Percentiles rank a stretch among this genome's conserved stretches.
These are phyloP conservation scores for Penicillium maclennaniae DNA, from an alignment of 495 filamentous ascomycete species.

Conservation along the genomic window DNA sequence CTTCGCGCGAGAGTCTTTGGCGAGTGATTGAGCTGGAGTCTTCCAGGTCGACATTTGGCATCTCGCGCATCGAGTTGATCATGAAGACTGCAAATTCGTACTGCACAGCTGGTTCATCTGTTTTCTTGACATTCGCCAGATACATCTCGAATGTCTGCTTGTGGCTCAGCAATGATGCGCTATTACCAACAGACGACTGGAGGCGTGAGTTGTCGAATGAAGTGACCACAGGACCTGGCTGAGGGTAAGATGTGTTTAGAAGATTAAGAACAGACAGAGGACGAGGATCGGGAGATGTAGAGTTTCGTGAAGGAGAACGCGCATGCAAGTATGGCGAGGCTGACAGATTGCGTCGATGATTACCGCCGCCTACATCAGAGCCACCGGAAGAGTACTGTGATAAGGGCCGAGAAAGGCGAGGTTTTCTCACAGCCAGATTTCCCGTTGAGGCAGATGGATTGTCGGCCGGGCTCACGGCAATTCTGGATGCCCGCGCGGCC, in stretches of 20 bases:
- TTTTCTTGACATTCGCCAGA: constrained; percentile 91
- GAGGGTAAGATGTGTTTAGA: constrained; percentile 82
- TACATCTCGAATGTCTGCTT: constrained; percentile 97
- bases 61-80: constrained; percentile 76
- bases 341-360: constrained; percentile 57
- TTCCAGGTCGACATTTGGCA: constrained; percentile 38
- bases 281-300: constrained; percentile 69
- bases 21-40: constrained; percentile 45
- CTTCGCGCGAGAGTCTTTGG: constrained; percentile 76
- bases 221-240: constrained; percentile 71
- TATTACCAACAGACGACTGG: constrained; percentile 72
- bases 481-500: constrained; percentile 9
- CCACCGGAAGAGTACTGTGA: constrained; percentile 66
- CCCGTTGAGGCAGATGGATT: constrained; percentile 38
- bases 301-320: constrained; percentile 59
- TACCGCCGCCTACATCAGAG: constrained; percentile 54
- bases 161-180: constrained; percentile 83
- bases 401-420: constrained; percentile 58
- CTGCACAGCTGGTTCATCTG: constrained; percentile 78
- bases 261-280: constrained; percentile 82
- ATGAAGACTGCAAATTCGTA: constrained; percentile 96
- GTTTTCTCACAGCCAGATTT: constrained; percentile 54
- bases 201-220: constrained; percentile 74
- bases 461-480: constrained; percentile 18
- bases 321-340: constrained; percentile 45